A percentile compares a stretch with the other conserved stretches of the same genome.
phyloP scores from a whole-genome alignment of 2,329 filamentous ascomycete species.

The Ceratocystis colombiana region DNA sequence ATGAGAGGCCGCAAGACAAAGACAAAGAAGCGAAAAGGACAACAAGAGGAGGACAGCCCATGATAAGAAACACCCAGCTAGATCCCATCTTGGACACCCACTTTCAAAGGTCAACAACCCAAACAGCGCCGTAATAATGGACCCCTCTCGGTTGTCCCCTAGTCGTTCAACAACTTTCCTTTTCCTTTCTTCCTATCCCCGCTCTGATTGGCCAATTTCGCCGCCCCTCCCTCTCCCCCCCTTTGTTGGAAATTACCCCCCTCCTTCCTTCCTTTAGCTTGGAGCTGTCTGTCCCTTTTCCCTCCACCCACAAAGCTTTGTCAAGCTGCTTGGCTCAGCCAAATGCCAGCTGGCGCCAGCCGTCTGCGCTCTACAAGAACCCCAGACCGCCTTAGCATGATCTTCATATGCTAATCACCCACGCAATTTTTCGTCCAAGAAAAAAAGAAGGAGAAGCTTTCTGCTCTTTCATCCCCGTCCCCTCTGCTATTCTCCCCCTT shows the following conservation, averaged over 20 bases:
- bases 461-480: background rate
- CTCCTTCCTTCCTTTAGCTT: background rate
- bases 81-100: too few species aligned
- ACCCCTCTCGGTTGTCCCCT: too few species aligned
- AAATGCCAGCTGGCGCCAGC: background rate
- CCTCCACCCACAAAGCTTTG: too few species aligned
- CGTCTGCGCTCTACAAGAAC: background rate
- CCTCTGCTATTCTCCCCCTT: background rate
- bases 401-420: background rate
- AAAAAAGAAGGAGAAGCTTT: constrained; percentile 14
- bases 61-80: too few species aligned
- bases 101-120: too few species aligned
- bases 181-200: background rate
- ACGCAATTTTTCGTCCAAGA: constrained; percentile 1
- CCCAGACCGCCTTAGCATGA: constrained; percentile 6
- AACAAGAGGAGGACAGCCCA: too few species aligned
- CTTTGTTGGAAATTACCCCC: constrained; percentile 10
- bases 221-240: background rate
- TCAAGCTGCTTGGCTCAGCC: background rate
- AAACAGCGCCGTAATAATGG: too few species aligned
- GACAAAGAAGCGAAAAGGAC: too few species aligned
- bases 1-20: too few species aligned
- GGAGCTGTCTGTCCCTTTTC: too few species aligned
- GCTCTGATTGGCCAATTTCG: constrained; percentile 3
- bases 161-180: too few species aligned